Evolutionary conservation across 305 asterid species (phyloP).

Genomic region (Fraxinus xanthoxyloides): DNA sequence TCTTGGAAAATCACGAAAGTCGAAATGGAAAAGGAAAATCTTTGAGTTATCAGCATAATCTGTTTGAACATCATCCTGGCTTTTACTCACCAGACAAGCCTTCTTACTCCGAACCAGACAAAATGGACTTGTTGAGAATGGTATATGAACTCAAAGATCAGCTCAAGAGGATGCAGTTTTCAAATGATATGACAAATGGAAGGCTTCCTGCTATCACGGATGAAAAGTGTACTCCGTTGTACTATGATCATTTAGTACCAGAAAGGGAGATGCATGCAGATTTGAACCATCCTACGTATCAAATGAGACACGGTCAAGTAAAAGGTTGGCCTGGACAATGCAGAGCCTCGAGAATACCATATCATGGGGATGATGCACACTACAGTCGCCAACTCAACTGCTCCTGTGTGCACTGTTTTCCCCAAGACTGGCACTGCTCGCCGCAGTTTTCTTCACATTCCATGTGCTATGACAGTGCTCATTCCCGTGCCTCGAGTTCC

Average conservation of each 20-base stretch:
- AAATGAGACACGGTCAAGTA: slow-evolving; percentile 19
- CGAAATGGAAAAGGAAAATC: slow-evolving; percentile 21
- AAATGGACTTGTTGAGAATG: slow-evolving; percentile 60
- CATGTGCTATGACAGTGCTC: slow-evolving; percentile 25
- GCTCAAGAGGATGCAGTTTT: slow-evolving; percentile 45
- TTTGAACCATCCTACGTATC: slow-evolving; percentile 28
- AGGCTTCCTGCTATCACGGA: slow-evolving; percentile 22
- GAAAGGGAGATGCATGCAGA: slow-evolving; percentile 37
- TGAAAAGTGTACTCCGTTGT: slow-evolving; percentile 30
- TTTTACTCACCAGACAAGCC: slow-evolving; percentile 34
- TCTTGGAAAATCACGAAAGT: slow-evolving; percentile 29
- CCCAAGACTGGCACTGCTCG: slow-evolving; percentile 49
- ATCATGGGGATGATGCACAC: slow-evolving; percentile 55
- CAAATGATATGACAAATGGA: slow-evolving; percentile 27
- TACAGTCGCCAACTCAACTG: slow-evolving; percentile 45
- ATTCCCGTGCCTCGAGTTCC: slow-evolving; percentile 31
- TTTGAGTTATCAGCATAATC: slow-evolving; percentile 25
- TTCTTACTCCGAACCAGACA: slow-evolving; percentile 51
- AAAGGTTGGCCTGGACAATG: slow-evolving; percentile 30
- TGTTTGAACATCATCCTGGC: slow-evolving; percentile 39
- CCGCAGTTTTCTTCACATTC: slow-evolving; percentile 45
- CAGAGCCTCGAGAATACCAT: slow-evolving; percentile 41
- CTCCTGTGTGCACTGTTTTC: slow-evolving; percentile 49
- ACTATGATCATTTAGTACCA: slow-evolving; percentile 30
- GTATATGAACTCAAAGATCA: slow-evolving; percentile 72